Base-by-base conservation (phyloP, 257 asterid genomes). In the Buddleja alternifolia region DNA sequence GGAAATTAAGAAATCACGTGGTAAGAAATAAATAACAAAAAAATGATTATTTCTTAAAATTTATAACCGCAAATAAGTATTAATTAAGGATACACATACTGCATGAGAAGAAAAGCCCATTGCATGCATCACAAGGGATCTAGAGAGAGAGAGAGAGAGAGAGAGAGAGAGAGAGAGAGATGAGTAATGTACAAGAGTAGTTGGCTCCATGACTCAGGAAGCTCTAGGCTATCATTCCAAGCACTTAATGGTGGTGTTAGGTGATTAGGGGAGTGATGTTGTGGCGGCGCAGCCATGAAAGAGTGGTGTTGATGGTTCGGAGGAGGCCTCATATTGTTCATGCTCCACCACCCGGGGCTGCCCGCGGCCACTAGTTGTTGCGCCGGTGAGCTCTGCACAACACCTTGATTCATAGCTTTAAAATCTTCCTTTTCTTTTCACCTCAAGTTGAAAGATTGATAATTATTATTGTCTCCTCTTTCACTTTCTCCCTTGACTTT, bases 151-250 rank as follows among this genome's bases (percentile, higher is more conserved):
- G 52, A 71, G 7, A 52, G 42, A 29, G 48, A 46, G 40, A 53
- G 3, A 25, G 17, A 34, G 58, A 56, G 73, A 58, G 60, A 73
- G 66, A 74, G 12, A 57, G 53, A 59, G 54, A n/a, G n/a, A n/a
- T n/a, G n/a, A n/a, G n/a, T n/a, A n/a, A n/a, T 8, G 58, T 90
- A 90, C 95, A 81, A 25, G 73, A 88, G 83, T 2, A 84, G 84
- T 75, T 90, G 95, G 78, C 88, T 85, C 90, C 89, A 90, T 16
- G 96, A 84, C 21, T 77, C 88, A 0, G 86, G 91, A 67, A 84
- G 81, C 19, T 84, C 84, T 17, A 79, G 86, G 66, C 46, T 44
- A 66, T 82, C 75, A 64, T 73, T 54, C 89, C 89, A 86, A 52
- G 77, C 1, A 75, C n/a, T n/a, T n/a, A n/a, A n/a, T n/a, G 66